Base-by-base conservation (phyloP, 2,329 filamentous ascomycete genomes). In the Chaetomium sp. region DNA sequence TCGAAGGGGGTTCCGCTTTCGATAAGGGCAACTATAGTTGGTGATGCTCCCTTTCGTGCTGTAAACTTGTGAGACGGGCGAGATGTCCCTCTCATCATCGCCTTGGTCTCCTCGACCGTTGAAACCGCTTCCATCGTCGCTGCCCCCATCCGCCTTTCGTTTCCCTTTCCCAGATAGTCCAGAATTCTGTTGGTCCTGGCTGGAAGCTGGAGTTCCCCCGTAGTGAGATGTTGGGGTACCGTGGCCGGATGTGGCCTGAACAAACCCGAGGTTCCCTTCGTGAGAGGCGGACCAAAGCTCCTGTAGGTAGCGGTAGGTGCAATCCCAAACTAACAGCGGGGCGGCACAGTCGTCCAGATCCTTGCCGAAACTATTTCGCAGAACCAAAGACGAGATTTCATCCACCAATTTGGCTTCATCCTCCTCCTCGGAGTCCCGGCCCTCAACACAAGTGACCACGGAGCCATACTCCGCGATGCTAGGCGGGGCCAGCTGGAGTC, bases 11-110 rank as follows among this genome's bases (percentile, higher is more conserved):
- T 64, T 64, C 42, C 62, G 60, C 52, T 64, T 64, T 19, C 62
- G 60, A 44, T 64, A 64, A 34, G 62, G 62, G 52, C 62, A 64
- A 55, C 62, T 64, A 53, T 58, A 61, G 59, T 63, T 63, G 45
- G 60, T 60, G 44, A 48, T 56, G 51, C 37, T 53, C 9, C 49
- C 53, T 41, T 56, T 62, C 43, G 45, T 58, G 53, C 54, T 57
- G 43, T 57, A 57, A 9, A 49, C 55, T 37, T 56, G 58, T 11
- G 56, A 55, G 12, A 53, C 54, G 4, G 57, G 54, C 7, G 59
- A 58, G 12, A 49, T 53, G 38, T 61, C 58, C n/a, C 57, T 53
- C 3, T 57, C 56, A 0, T 61, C 61, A 41, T 57, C 49, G 35
- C 50, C 56, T 27, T 59, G 55, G 33, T 53, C 43, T 44, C 59